A percentile compares a stretch with the other conserved stretches of the same genome.
These are phyloP conservation scores for Anaeramoeba ignava DNA, from an alignment of 78 protist species.

Conservation along the genomic window DNA sequence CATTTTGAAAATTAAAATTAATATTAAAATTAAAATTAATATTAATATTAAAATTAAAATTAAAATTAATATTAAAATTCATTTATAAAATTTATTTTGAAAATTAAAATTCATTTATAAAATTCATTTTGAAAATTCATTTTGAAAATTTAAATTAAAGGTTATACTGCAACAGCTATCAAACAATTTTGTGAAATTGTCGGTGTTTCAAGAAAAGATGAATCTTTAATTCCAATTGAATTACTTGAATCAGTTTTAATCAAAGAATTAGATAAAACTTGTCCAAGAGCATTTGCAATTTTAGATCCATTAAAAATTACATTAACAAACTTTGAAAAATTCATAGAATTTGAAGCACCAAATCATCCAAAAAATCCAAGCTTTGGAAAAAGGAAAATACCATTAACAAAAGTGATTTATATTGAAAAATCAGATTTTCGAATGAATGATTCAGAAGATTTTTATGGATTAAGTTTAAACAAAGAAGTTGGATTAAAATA, in stretches of 20 bases:
- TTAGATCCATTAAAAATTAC: constrained; percentile 55
- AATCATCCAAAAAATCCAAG: constrained; percentile 56
- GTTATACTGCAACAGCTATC: not conserved
- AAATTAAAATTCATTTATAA: too few species aligned
- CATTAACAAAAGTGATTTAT: constrained; percentile 44
- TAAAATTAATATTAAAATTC: too few species aligned
- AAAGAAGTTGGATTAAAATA: constrained; percentile 47
- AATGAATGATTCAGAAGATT: constrained; percentile 20
- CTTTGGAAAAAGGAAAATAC: constrained; percentile 43
- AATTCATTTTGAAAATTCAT: too few species aligned
- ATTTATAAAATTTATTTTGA: too few species aligned
- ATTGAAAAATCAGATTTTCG: constrained; percentile 72
- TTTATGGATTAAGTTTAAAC: constrained; percentile 63
- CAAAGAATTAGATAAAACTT: constrained; percentile 26
- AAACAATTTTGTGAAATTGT: constrained; percentile 26
- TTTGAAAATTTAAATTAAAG: too few species aligned
- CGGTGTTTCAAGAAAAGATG: constrained; percentile 66
- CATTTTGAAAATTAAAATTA: too few species aligned
- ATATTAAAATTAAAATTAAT: too few species aligned
- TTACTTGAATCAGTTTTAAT: constrained; percentile 45
- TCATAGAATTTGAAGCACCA: constrained; percentile 31
- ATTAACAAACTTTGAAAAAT: constrained; percentile 19
- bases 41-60: too few species aligned
- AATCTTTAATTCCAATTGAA: not conserved
- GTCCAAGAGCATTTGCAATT: constrained; percentile 33